Base-by-base conservation (phyloP, 2,329 filamentous ascomycete genomes). In the Xylaria sp. region DNA sequence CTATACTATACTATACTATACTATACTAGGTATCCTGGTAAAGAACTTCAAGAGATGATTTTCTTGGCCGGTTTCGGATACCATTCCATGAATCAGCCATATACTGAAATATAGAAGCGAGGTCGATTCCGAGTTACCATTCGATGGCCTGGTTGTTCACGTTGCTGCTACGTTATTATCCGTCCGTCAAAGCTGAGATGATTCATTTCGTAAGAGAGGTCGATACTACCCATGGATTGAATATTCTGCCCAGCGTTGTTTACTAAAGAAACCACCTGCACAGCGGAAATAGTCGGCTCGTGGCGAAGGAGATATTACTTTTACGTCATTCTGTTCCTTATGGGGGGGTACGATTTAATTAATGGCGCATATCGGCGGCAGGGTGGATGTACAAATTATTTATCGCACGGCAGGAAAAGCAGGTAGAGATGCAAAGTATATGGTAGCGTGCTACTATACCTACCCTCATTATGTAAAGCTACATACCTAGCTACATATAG, bases 61-160 rank as follows among this genome's bases (percentile, higher is more conserved):
- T 34, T 41, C 48, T 46, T 53, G 60, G 48, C 65, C 65, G 65
- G 53, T 60, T 32, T 58, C 65, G 65, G 65, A 63, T 48, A 23
- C 12, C 9, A 18, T 58, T 13, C 25, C 53, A 52, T 58, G 48
- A 36, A 59, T 20, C 20, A 48, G 28, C 25, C 9, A 6, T 48
- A 30, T 43, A n/a, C 20, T 1, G 15, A 23, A 36, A 20, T 36
- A 20, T 23, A 2, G 12, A 36, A 20, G 20, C 50, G n/a, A 15
- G 46, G n/a, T 50, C 23, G 25, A 50, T 50, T 30, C 25, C 4
- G 13, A 3, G 25, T 50, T 50, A 8, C 25, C 28, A 15, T 15
- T 48, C 2, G 23, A 12, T 18, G 5, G 23, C 45, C 43, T 23
- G 7, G 20, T 23, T n/a, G 6, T 41, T n/a, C n/a, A n/a, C n/a